Base-by-base conservation (phyloP, 2,329 filamentous ascomycete genomes). In the Pseudocercospora cruenta region DNA sequence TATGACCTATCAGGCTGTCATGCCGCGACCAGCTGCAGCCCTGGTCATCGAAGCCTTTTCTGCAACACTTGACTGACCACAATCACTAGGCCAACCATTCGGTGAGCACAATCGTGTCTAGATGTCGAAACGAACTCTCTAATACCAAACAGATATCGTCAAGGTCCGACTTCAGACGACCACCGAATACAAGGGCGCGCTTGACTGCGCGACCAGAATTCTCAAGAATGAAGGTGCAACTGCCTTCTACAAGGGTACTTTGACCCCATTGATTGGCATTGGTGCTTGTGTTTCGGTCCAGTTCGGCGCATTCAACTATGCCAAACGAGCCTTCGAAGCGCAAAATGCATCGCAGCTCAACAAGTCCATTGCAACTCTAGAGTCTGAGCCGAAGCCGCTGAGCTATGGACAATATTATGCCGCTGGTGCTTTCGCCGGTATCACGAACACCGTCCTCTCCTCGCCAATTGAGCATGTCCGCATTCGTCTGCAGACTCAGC, bases 221-320 rank as follows among this genome's bases (percentile, higher is more conserved):
- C 92, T 92, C 81, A 89, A 88, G 75, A 90, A 92, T 75, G 95
- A 99, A 80, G 95, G 95, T 1, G 85, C 93, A 2, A 82, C 91
- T 12, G 95, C 95, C 64, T 99, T 99, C 84, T 99, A 99, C 88
- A 99, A 99, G 72, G 95, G 95, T 75, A 98, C 95, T 0, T 85
- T 99, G 64, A 98, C 95, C 4, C 95, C 95, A 0, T 85, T 99
- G 63, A 87, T 99, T 64, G 95, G 95, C 72, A 98, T 99, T 77
- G 95, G 95, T 73, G 95, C 95, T 72, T 99, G 95, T 79, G 84
- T 89, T 54, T 97, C 93, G n/a, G 91, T 99, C 74, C 95, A 99
- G 84, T 99, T 99, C 80, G 95, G 94, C 69, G 95, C 91, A 74
- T 99, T 98, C 85, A 93, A 97, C 84, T 90, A 91, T 76, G 94